Evolutionary conservation across 495 filamentous ascomycete genomes (phyloP).

Genomic region (Penicillium cosmopolitanum): DNA sequence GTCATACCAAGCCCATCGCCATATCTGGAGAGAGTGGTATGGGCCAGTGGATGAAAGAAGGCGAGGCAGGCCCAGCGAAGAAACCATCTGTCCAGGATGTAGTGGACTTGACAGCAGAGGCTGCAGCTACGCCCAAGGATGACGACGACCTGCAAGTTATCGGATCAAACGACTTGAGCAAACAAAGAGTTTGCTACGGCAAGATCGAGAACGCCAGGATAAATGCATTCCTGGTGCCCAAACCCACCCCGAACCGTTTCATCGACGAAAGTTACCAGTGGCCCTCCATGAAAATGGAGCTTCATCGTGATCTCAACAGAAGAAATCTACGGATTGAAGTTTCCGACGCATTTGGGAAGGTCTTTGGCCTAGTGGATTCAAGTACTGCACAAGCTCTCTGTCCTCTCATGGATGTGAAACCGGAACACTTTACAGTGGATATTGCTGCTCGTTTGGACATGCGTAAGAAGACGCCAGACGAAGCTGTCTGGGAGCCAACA

Average conservation of each 20-base stretch:
- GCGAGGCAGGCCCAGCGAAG: conserved; percentile 36
- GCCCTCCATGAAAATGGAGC: conserved; percentile 72
- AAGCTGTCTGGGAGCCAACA: conserved; percentile 58
- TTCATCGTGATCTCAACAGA: conserved; percentile 59
- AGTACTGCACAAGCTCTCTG: conserved; percentile 69
- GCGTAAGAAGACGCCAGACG: conserved; percentile 57
- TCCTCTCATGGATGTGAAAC: conserved; percentile 76
- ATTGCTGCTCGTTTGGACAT: conserved; percentile 68
- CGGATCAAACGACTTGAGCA: conserved; percentile 45
- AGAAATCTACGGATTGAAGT: conserved; percentile 64
- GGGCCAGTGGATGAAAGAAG: conserved; percentile 66
- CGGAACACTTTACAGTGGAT: conserved; percentile 58
- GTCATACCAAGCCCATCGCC: conserved; percentile 43
- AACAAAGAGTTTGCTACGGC: conserved; percentile 82
- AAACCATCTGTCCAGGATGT: conserved; percentile 37
- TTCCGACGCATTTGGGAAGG: conserved; percentile 66
- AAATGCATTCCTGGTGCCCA: conserved; percentile 69
- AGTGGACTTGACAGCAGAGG: conserved; percentile 66
- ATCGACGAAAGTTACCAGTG: conserved; percentile 54
- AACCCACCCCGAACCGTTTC: conserved; percentile 54
- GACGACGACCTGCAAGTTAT: conserved; percentile 51
- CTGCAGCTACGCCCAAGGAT: conserved; percentile 27
- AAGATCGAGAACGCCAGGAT: conserved; percentile 71
- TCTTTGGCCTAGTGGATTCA: conserved; percentile 76
- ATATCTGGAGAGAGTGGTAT: conserved; percentile 57